Evolutionary conservation across 139 green algal species (phyloP).

Genomic region (Tetradesmus lagerheimii): DNA sequence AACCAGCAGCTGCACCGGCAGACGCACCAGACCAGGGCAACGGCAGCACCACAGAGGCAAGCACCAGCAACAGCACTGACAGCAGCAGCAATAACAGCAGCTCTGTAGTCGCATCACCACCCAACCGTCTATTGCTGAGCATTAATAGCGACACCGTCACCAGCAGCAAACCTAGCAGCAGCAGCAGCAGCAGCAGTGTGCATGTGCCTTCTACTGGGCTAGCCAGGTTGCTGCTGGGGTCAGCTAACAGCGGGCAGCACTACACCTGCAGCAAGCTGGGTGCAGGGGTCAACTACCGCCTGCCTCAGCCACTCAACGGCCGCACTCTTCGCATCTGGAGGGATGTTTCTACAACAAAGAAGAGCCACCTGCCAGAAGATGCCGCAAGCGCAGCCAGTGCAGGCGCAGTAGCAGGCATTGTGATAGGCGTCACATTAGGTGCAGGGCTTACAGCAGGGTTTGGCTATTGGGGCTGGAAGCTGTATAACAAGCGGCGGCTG

Average conservation of each 20-base stretch:
- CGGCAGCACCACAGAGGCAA: background rate
- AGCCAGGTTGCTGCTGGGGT: background rate
- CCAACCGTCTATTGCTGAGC: background rate
- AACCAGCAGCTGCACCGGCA: background rate
- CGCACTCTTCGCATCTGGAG: background rate
- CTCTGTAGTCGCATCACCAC: background rate
- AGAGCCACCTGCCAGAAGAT: conserved; percentile 16
- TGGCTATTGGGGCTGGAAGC: background rate
- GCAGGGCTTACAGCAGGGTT: conserved; percentile 12
- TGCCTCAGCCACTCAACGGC: conserved; percentile 28
- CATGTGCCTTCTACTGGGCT: background rate
- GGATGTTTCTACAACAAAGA: background rate
- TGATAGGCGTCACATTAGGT: conserved; percentile 8
- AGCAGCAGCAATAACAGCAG: conserved; percentile 26
- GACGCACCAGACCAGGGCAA: background rate
- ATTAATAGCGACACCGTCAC: background rate
- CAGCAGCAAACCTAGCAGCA: background rate
- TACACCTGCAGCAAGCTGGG: conserved; percentile 29
- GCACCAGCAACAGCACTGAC: background rate
- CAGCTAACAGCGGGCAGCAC: background rate
- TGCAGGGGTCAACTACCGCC: background rate
- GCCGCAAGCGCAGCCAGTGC: conserved; percentile 14
- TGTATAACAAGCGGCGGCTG: conserved; percentile 27
- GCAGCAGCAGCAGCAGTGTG: background rate
- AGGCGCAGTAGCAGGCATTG: conserved; percentile 19